phyloP scores from a whole-genome alignment of 306 rosid genomes.

The Prunus mira region DNA sequence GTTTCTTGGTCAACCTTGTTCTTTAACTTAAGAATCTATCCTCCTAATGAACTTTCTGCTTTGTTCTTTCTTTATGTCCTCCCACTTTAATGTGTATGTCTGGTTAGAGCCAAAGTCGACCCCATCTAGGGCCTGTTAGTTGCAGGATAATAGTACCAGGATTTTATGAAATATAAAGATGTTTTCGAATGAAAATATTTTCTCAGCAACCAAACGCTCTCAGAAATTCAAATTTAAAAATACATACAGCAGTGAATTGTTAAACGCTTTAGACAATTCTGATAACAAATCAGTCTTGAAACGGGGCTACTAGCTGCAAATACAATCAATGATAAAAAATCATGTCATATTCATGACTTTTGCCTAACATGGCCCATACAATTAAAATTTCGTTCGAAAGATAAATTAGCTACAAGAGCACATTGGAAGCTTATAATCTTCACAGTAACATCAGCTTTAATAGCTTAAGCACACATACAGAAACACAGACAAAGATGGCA shows the following conservation, averaged over 20 bases:
- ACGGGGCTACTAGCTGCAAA: not conserved
- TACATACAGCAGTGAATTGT: not conserved
- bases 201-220: not conserved
- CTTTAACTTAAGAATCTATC: no score
- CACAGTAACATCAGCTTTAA: not conserved
- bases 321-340: not conserved
- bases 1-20: no score
- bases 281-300: not conserved
- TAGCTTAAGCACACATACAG: not conserved
- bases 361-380: not conserved
- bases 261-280: not conserved
- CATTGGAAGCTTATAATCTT: not conserved
- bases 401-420: constrained; percentile 7
- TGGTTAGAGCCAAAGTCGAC: not conserved
- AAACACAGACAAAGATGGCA: not conserved
- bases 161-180: not conserved
- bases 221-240: not conserved
- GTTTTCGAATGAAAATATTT: not conserved
- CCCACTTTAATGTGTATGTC: no score
- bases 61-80: no score
- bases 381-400: not conserved
- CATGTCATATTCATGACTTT: not conserved
- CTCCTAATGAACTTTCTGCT: no score
- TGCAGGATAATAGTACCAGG: not conserved
- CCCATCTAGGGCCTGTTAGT: not conserved